These are phyloP conservation scores for Exutisphaerella laricina DNA, from an alignment of 2,329 filamentous ascomycete species.

Conservation along the genomic window DNA sequence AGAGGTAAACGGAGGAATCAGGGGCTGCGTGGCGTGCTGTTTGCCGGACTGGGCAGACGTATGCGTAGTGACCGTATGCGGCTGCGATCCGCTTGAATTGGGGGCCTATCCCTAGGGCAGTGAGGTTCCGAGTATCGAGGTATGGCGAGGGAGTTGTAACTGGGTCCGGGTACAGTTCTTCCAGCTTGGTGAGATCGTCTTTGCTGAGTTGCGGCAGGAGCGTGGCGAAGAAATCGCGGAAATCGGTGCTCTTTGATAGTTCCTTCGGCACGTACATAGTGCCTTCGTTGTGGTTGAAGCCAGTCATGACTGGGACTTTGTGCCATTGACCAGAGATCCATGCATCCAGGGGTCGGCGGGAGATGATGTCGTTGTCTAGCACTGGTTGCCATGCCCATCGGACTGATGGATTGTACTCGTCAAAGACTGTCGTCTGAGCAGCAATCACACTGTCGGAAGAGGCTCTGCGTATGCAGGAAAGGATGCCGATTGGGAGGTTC, in stretches of 20 bases:
- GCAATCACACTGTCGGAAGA: slow-evolving; percentile 34
- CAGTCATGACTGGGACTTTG: slow-evolving; percentile 59
- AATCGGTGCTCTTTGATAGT: slow-evolving; percentile 47
- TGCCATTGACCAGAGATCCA: slow-evolving; percentile 52
- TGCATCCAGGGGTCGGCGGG: slow-evolving; percentile 53
- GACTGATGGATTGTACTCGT: slow-evolving; percentile 43
- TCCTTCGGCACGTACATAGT: slow-evolving; percentile 55
- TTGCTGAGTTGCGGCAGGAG: slow-evolving; percentile 55
- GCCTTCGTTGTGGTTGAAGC: slow-evolving; percentile 67
- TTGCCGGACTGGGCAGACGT: slow-evolving; percentile 59
- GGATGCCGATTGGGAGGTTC: slow-evolving; percentile 30
- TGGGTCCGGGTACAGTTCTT: slow-evolving; percentile 59
- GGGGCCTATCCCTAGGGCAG: slow-evolving; percentile 39
- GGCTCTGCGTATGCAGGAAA: slow-evolving; percentile 40
- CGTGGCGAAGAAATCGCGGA: slow-evolving; percentile 55
- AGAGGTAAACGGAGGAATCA: slow-evolving; percentile 48
- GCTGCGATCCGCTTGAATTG: slow-evolving; percentile 56
- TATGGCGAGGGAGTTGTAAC: slow-evolving; percentile 41
- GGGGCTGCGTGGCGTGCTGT: slow-evolving; percentile 45
- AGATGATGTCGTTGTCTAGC: slow-evolving; percentile 57
- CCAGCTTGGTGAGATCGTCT: slow-evolving; percentile 50
- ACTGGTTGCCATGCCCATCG: slow-evolving; percentile 63
- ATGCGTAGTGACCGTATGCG: slow-evolving; percentile 60
- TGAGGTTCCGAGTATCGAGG: slow-evolving; percentile 28
- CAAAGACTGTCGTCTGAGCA: slow-evolving; percentile 41